Conservation (phyloP, 495 filamentous ascomycete genomes). For the Trypethelium eluteriae region DNA sequence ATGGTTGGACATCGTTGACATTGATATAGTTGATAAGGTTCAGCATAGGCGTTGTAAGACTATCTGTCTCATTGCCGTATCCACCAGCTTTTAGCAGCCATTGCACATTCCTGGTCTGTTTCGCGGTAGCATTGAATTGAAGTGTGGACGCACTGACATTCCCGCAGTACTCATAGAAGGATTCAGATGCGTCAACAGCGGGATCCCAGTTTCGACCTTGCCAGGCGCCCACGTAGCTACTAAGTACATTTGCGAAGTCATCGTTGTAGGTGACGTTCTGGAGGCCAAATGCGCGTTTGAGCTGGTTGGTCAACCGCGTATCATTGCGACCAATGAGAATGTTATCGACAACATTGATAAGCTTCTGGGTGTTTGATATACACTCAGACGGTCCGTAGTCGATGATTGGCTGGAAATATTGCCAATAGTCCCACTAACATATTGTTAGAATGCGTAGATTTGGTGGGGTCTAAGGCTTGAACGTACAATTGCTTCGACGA, state of each 20-base stretch:
- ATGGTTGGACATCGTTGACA: slow-evolving; percentile 34
- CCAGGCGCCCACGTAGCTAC: slow-evolving; percentile 45
- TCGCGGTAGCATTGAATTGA: slow-evolving; percentile 3
- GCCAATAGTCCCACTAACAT: slow-evolving; percentile 53
- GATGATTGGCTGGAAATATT: slow-evolving; percentile 60
- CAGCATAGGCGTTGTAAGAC: slow-evolving; percentile 49
- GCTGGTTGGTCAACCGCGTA: slow-evolving; percentile 39
- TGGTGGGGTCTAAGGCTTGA: background rate
- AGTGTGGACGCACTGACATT: slow-evolving; percentile 41
- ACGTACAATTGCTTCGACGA: slow-evolving; percentile 53
- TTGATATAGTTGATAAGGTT: slow-evolving; percentile 61
- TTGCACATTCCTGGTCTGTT: slow-evolving; percentile 1
- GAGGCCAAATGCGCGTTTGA: slow-evolving; percentile 56
- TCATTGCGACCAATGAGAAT: slow-evolving; percentile 51
- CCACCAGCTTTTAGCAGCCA: slow-evolving; percentile 38
- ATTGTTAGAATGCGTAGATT: background rate
- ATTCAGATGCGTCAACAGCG: slow-evolving; percentile 39
- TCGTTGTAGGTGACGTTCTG: slow-evolving; percentile 48
- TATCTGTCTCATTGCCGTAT: slow-evolving; percentile 43
- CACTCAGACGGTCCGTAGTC: slow-evolving; percentile 50
- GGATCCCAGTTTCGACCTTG: slow-evolving; percentile 68
- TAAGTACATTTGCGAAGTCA: slow-evolving; percentile 55
- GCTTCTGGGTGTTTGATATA: slow-evolving; percentile 48
- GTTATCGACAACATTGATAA: slow-evolving; percentile 56
- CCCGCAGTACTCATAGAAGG: slow-evolving; percentile 53